Percentiles rank a stretch among this genome's conserved stretches.
Evolutionary conservation across 1,284 basidiomycete genomes (phyloP).

Genomic region (Singerocomus inundabilis): DNA sequence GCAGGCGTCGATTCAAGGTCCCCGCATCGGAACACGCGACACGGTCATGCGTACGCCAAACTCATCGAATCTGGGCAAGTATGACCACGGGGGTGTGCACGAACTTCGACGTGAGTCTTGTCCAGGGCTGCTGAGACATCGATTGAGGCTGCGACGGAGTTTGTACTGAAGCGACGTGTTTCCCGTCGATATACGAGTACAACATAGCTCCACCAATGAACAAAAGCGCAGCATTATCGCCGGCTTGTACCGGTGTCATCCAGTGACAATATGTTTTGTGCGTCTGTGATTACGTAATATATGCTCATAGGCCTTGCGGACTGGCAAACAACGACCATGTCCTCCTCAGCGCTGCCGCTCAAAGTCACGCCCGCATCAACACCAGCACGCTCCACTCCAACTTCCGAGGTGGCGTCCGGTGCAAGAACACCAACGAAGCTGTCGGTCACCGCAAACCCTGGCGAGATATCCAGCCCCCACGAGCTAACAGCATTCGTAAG

Average conservation of each 20-base stretch:
- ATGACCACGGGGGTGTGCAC: not conserved
- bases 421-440: constrained; percentile 48
- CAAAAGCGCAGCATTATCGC: too few relatives aligned
- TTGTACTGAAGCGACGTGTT: not conserved
- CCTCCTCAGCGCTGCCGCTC: constrained; percentile 53
- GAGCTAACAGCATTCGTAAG: constrained; percentile 80
- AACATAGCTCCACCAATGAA: too few relatives aligned
- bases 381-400: constrained; percentile 42
- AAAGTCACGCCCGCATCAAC: constrained; percentile 53
- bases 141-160: not conserved
- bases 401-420: constrained; percentile 34
- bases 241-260: too few relatives aligned
- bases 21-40: constrained; percentile 26
- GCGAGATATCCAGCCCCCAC: constrained; percentile 77
- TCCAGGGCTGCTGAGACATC: constrained; percentile 2
- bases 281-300: constrained; percentile 17
- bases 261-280: too few relatives aligned
- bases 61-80: constrained; percentile 1
- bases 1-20: constrained; percentile 13
- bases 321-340: constrained; percentile 19
- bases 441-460: constrained; percentile 36
- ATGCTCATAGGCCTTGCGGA: not conserved
- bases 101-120: not conserved
- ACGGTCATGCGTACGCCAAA: not conserved
- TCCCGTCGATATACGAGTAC: not conserved